Evolutionary conservation across 2,329 filamentous ascomycete genomes (phyloP), one percentile per base, ranked within the genome.

Genomic region (Fusarium dlaminii): DNA sequence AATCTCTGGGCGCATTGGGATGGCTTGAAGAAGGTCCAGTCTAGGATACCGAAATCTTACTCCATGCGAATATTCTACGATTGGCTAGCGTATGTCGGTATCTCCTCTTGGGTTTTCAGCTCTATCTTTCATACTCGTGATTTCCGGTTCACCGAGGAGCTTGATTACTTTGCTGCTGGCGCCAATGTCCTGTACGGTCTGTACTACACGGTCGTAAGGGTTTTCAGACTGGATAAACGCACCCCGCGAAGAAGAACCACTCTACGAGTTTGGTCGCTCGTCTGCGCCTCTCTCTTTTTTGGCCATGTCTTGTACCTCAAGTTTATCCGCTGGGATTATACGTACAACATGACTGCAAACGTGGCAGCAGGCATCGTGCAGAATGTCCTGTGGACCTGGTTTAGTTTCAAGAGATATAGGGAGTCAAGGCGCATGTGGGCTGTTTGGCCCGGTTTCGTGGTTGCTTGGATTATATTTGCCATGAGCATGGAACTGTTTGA

Each of bases 401-500:
- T 97, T 83, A 95, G 93, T 80, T 90, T 93, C 76, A 85, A 86
- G 74, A 89, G 92, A 76, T 98, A 96, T 83, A 86, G 87, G 73
- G 90, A 90, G 81, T 90, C 92, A 24, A 90, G 90, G 51, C 89
- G 92, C 73, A 83, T 87, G 24, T 99, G 96, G 96, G 91, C 95
- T 32, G 90, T 92, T 64, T 97, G 94, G 93, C 96, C 96, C 1
- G 94, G 94, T 76, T 84, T 98, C 79, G 94, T 96, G 74, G 96
- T 98, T 54, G 93, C 93, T 6, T 98, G 95, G 95, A 89, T 99
- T 76, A 90, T 96, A 77, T 85, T 96, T 80, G 95, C 94, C 40
- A 99, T 99, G 96, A 96, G 96, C 82, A 86, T 99, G 82, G 96
- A 99, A 85, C 82, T 99, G 77, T 90, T 98, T 73, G 96, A 99